Conservation (phyloP, 768 basidiomycete species). For the Harrya chromipes region DNA sequence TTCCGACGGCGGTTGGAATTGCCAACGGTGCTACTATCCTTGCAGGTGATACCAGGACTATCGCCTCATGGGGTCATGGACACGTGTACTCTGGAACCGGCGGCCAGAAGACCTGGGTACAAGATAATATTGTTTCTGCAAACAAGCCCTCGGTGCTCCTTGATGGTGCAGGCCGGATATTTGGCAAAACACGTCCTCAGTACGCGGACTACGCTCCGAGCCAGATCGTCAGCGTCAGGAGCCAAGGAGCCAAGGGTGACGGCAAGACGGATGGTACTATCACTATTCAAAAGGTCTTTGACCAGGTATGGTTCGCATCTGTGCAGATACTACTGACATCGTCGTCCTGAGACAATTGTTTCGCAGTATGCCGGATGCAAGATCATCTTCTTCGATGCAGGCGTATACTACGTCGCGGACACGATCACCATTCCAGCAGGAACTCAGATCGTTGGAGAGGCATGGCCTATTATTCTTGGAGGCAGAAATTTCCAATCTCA, state of each 20-base stretch:
- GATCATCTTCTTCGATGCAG: constrained; percentile 79
- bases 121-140: constrained; percentile 43
- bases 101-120: constrained; percentile 42
- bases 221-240: constrained; percentile 69
- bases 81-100: constrained; percentile 59
- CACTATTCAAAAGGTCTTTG: constrained; percentile 58
- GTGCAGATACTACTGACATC: neutral
- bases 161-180: constrained; percentile 54
- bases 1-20: constrained; percentile 32
- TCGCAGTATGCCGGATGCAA: constrained; percentile 64
- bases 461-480: constrained; percentile 46
- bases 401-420: constrained; percentile 43
- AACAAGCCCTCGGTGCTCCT: constrained; percentile 55
- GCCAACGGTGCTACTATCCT: constrained; percentile 34
- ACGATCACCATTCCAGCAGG: constrained; percentile 50
- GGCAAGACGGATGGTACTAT: constrained; percentile 73
- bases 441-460: constrained; percentile 47
- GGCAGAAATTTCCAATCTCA: constrained; percentile 41
- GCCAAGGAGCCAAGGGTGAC: constrained; percentile 69
- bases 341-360: neutral
- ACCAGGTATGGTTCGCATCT: constrained; percentile 42
- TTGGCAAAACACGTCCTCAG: constrained; percentile 63
- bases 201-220: constrained; percentile 55
- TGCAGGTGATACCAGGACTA: constrained; percentile 33
- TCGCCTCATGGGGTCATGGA: constrained; percentile 69